Base-by-base conservation (phyloP, 2,329 filamentous ascomycete species). In the Sarocladium oryzae region DNA sequence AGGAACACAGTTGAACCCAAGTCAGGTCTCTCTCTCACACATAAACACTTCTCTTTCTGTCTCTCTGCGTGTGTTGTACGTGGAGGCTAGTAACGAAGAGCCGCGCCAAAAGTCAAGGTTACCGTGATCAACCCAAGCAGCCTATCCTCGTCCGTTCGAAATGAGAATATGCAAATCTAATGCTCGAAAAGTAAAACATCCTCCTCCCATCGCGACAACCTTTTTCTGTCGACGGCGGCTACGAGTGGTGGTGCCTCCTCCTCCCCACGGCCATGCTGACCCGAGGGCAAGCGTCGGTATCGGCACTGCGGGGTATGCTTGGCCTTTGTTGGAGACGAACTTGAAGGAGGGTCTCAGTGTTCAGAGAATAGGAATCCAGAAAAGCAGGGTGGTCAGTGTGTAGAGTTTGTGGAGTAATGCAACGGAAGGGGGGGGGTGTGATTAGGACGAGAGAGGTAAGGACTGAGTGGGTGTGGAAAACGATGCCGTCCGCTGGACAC, bases 71-170 rank as follows among this genome's bases (percentile, higher is more conserved):
- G 21, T 37, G 9, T 35, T 49, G 46, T 37, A 36, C 32, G 4
- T 15, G 30, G 18, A 49, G 10, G 46, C 46, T 26, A 23, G 5
- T 11, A 23, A 24, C 30, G 32, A 49, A 49, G 32, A 49, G 46
- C 46, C 46, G 45, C 45, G 45, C 16, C 18, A 28, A 46, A 33
- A 49, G 45, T 24, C 28, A 33, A 36, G 46, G 33, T n/a, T 30
- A 16, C 28, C 43, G 43, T 30, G 18, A 15, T 37, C 46, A 20
- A n/a, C 32, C n/a, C 15, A n/a, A 24, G 20, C 46, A 18, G 32
- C 46, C 46, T 49, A 49, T 28, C 46, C 11, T 49, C 30, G 46
- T 37, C 46, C 46, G 46, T 26, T n/a, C n/a, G n/a, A n/a, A n/a
- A n/a, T n/a, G n/a, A n/a, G n/a, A n/a, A n/a, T n/a, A n/a, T n/a